Evolutionary conservation across 345 rosid species (phyloP).

Genomic region (Citrus reticulata): DNA sequence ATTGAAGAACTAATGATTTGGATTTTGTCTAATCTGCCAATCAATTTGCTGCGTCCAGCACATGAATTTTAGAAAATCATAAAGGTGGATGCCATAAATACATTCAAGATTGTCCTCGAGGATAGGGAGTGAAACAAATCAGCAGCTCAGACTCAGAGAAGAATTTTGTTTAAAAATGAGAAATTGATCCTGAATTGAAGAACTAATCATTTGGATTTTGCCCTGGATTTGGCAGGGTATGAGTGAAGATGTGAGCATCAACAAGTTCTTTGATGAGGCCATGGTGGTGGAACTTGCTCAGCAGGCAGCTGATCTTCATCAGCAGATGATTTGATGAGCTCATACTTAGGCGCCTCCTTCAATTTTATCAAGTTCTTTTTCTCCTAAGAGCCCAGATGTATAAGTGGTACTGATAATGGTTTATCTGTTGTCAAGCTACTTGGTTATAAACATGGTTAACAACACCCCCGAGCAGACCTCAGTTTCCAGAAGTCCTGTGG

Average conservation of each 20-base stretch:
- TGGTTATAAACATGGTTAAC: neutral
- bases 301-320: conserved; percentile 75
- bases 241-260: conserved; percentile 91
- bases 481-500: neutral
- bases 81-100: neutral
- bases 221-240: conserved; percentile 49
- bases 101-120: too few species aligned
- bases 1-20: neutral
- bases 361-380: neutral
- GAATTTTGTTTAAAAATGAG: neutral
- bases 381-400: neutral
- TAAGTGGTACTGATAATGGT: neutral
- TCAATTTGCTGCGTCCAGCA: neutral
- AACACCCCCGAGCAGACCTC: neutral
- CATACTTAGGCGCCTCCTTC: neutral
- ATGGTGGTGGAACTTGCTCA: conserved; percentile 89
- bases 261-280: conserved; percentile 85
- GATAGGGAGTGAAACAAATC: too few species aligned
- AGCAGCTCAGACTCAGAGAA: too few species aligned
- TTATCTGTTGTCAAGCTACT: neutral
- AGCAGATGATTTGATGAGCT: conserved; percentile 55
- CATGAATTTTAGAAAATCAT: neutral
- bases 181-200: neutral
- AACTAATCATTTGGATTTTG: neutral
- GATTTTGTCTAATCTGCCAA: neutral